Conservation (phyloP, 441 rosid genomes). For the Rhodomyrtus psidioides region DNA sequence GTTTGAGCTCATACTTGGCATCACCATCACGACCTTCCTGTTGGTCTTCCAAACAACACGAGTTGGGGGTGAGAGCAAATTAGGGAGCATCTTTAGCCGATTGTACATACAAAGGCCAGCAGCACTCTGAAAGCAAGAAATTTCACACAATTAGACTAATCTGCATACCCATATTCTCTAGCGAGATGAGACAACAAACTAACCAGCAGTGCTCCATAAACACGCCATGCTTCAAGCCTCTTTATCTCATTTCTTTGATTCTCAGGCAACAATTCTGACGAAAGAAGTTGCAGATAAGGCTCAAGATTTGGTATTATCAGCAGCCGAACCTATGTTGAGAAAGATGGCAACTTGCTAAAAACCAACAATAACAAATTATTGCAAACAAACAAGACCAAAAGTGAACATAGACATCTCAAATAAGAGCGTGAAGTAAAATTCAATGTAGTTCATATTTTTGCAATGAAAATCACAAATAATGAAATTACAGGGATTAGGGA, state of each 20-base stretch:
- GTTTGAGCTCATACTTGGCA: not conserved
- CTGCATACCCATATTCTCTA: too few relatives aligned
- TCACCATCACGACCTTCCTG: not conserved
- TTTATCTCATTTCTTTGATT: not conserved
- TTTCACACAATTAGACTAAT: not conserved
- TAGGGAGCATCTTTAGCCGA: constrained; percentile 1
- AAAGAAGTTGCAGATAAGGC: not conserved
- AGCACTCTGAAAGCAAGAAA: not conserved
- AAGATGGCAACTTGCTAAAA: not conserved
- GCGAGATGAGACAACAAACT: not conserved
- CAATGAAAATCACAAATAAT: not conserved
- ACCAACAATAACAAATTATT: not conserved
- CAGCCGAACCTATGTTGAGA: not conserved
- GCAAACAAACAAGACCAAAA: not conserved
- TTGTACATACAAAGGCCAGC: constrained; percentile 1
- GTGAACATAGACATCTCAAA: not conserved
- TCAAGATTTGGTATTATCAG: not conserved
- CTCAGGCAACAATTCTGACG: not conserved
- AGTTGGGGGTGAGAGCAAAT: not conserved
- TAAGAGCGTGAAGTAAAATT: not conserved
- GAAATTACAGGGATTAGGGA: not conserved
- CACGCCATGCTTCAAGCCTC: constrained; percentile 1
- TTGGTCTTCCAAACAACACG: not conserved
- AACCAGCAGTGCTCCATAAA: not conserved
- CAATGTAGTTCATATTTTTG: not conserved